Base-by-base conservation (phyloP, 176 grass and related monocot genomes). In the Aegilops bicornis region DNA sequence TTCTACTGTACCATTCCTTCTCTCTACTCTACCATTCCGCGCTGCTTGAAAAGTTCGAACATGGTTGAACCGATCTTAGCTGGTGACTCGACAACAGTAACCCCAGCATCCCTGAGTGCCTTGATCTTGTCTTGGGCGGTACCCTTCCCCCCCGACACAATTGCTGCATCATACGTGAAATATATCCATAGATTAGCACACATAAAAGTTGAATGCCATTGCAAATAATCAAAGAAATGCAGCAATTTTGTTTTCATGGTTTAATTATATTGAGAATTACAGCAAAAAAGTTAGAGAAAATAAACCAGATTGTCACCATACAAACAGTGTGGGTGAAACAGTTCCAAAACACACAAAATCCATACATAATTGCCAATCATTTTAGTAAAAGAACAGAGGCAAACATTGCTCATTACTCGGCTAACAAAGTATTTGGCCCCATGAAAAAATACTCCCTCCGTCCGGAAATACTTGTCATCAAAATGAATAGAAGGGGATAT, bases 91-190 rank as follows among this genome's bases (percentile, higher is more conserved):
- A 96, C 97, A 19, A 98, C 97, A 12, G 90, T 92, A 13, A 91
- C 97, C n/a, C 97, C 97, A 22, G 94, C 90, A 68, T 98, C 97
- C 86, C 81, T 96, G 32, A 98, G 93, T 1, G 97, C 85, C 86
- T 94, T 94, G 33, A 96, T 98, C 89, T 96, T 96, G 88, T 96
- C 97, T 71, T 96, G 94, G 60, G 93, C 97, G 0, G 97, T 98
- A 58, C 94, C 97, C 86, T 98, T 98, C 7, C 97, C 97, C 24
- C 97, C 97, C 40, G 97, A 92, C 54, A 98, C 97, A 42, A 98
- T 98, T 56, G 97, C 94, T 96, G 94, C 86, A 89, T 11, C 31
- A 83, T 32, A 85, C 66, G 3, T 60, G 45, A 40, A 54, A 24
- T n/a, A 82, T 3, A 27, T 43, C 29, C 69, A 1, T 68, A 83